These are phyloP conservation scores for Aristolochia fimbriata DNA, from an alignment of 164 flowering plant genomes.

Conservation along the genomic window DNA sequence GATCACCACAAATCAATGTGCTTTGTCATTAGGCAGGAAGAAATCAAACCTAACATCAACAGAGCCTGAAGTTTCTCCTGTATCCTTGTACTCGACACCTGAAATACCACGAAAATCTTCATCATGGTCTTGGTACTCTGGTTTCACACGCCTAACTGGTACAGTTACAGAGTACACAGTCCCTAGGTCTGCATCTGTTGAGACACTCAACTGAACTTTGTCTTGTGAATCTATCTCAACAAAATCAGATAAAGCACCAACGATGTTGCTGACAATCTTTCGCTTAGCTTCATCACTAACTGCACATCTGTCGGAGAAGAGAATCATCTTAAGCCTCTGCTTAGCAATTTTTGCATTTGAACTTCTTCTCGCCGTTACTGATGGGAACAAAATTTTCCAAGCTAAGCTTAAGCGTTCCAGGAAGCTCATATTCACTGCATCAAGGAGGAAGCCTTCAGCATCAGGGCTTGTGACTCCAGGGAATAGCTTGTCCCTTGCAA, in stretches of 20 bases:
- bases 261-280: slow-evolving; percentile 74
- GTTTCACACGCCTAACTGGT: slow-evolving; percentile 83
- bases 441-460: slow-evolving; percentile 54
- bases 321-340: slow-evolving; percentile 92
- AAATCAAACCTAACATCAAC: slow-evolving; percentile 91
- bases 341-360: slow-evolving; percentile 93
- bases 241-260: slow-evolving; percentile 75
- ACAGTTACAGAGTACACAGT: slow-evolving; percentile 91
- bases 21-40: slow-evolving; percentile 50
- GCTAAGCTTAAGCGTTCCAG: slow-evolving; percentile 82
- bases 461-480: slow-evolving; percentile 42
- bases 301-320: slow-evolving; percentile 93
- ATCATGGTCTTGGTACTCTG: slow-evolving; percentile 50
- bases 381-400: slow-evolving; percentile 85
- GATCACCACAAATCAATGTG: neutral
- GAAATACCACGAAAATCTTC: slow-evolving; percentile 56
- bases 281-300: slow-evolving; percentile 91
- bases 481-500: slow-evolving; percentile 26
- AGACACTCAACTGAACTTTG: slow-evolving; percentile 82
- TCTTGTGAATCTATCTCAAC: slow-evolving; percentile 96
- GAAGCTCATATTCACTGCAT: slow-evolving; percentile 71
- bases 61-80: slow-evolving; percentile 63
- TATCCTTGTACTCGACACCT: slow-evolving; percentile 70
- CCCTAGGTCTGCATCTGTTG: slow-evolving; percentile 77
- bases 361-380: slow-evolving; percentile 36